These are phyloP conservation scores for Rutidosis leptorrhynchoides DNA, from an alignment of 129 eudicot genomes.

Conservation along the genomic window DNA sequence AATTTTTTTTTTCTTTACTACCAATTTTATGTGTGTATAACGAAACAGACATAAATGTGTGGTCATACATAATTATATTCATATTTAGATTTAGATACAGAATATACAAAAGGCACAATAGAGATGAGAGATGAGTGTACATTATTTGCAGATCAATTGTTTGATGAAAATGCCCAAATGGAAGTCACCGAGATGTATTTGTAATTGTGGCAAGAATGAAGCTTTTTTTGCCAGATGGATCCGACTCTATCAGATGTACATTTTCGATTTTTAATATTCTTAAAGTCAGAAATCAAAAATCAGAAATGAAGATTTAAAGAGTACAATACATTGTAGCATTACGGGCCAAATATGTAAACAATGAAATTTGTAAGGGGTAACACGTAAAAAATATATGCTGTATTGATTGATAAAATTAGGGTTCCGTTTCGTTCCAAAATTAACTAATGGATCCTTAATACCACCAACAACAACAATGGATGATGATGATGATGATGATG, in stretches of 20 bases:
- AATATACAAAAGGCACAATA: not conserved
- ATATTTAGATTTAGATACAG: no score
- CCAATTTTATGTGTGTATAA: not conserved
- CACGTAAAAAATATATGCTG: not conserved
- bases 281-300: no score
- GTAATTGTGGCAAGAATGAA: not conserved
- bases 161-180: slow-evolving; percentile 15
- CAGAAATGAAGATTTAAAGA: no score
- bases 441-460: slow-evolving; percentile 52
- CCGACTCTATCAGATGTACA: not conserved
- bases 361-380: not conserved
- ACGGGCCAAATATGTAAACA: not conserved
- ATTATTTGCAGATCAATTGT: slow-evolving; percentile 5
- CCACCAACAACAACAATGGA: slow-evolving; percentile 45
- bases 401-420: slow-evolving; percentile 27
- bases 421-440: slow-evolving; percentile 26
- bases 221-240: not conserved
- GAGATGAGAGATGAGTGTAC: slow-evolving; percentile 5
- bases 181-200: not conserved
- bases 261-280: no score
- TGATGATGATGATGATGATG: no score
- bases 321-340: not conserved
- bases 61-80: not conserved
- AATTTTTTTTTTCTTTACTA: not conserved
- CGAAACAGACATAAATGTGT: not conserved